Evolutionary conservation across 805 yeast genomes (phyloP), one percentile per base, ranked within the genome.

Genomic region (Candida taoyuanica): DNA sequence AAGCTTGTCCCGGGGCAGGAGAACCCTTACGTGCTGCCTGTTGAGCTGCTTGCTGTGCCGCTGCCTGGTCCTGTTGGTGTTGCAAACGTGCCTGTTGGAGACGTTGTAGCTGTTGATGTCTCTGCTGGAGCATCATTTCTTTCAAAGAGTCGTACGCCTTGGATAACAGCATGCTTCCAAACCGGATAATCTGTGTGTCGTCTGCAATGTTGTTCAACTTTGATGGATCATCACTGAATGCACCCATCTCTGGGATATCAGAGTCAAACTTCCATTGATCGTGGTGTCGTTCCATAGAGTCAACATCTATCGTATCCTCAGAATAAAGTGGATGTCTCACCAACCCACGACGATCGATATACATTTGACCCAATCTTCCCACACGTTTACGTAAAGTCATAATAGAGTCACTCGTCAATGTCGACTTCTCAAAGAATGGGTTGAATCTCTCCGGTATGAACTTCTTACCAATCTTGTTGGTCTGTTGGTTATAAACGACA

Each of bases 121-220:
- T 34, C 18, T 93, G 71, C 61, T 79, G 78, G 53, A 77, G 72
- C 39, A 85, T 78, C 16, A 89, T 82, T 55, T 88, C 87, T 50
- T 86, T 68, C 46, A 81, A 65, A 35, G 80, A 73, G 37, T 88
- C 96, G 55, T 85, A 85, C 0, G 96, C 81, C 59, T 89, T 91
- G 4, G 93, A 77, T 29, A 88, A 68, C 23, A 91, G 63, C 96
- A 88, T 88, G 6, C 95, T 77, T 7, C 96, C 96, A 62, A 89
- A 89, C 43, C 97, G 69, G 21, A 91, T 85, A 1, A 85, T 80
- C 61, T 89, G 97, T 2, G 96, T 88, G 36, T 81, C 91, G 37
- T 81, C 81, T 12, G 87, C 76, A 29, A 89, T 86, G 46, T 83
- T 82, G 55, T 89, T 89, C 51, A 89, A 69, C 39, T 74, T 72